phyloP scores from a whole-genome alignment of 495 filamentous ascomycete genomes.

The Astrothelium subdiscretum region DNA sequence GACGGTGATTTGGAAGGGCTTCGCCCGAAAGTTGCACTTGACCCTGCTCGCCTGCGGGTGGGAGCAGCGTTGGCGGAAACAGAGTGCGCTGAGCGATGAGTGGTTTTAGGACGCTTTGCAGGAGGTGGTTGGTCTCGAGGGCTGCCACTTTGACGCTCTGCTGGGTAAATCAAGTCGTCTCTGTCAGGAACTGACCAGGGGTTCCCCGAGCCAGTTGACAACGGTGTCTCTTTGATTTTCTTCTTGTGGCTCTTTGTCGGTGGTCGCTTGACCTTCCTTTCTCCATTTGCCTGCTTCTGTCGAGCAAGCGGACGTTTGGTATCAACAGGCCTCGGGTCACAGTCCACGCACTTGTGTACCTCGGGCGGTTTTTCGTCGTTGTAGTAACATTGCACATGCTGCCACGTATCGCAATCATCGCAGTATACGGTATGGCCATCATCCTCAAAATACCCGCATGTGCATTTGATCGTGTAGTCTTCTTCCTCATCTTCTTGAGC shows the following conservation, averaged over 20 bases:
- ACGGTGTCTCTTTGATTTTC: constrained; percentile 54
- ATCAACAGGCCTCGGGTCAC: constrained; percentile 64
- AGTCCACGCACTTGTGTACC: constrained; percentile 79
- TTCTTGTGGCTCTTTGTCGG: constrained; percentile 37
- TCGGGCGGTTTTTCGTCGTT: constrained; percentile 61
- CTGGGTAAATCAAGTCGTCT: constrained; percentile 18
- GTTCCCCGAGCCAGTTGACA: constrained; percentile 29
- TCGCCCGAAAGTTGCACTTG: constrained; percentile 29
- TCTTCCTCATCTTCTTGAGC: constrained; percentile 59
- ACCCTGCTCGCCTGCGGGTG: constrained; percentile 43
- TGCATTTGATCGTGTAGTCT: constrained; percentile 94
- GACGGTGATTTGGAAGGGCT: constrained; percentile 43
- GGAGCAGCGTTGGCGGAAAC: constrained; percentile 33
- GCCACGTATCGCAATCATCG: constrained; percentile 93
- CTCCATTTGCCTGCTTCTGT: constrained; percentile 41
- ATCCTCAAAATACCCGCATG: constrained; percentile 84
- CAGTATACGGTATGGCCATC: constrained; percentile 96
- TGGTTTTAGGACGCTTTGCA: constrained; percentile 63
- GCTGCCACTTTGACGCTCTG: constrained; percentile 39
- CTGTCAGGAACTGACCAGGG: constrained; percentile 31
- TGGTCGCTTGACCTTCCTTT: constrained; percentile 41
- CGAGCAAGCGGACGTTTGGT: constrained; percentile 54
- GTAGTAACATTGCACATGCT: constrained; percentile 95
- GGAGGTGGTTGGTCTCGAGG: constrained; percentile 47
- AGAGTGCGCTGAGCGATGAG: constrained; percentile 61